Evolutionary conservation across 2,329 filamentous ascomycete genomes (phyloP), one percentile per base, ranked within the genome.

Genomic region (Eutypella sp.): DNA sequence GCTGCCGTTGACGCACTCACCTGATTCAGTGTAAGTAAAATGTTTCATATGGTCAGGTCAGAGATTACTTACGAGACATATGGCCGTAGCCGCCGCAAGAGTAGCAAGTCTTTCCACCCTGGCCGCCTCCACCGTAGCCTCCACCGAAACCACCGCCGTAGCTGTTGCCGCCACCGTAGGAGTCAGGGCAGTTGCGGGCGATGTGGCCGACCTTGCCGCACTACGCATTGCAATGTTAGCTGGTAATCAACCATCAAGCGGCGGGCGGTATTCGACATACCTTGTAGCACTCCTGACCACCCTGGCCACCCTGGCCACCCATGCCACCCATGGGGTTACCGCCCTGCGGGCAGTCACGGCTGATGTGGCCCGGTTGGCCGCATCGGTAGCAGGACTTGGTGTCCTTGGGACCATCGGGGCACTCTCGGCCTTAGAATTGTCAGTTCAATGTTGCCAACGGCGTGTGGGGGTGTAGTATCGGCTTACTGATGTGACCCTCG

Each of bases 141-240:
- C 69, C 68, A 52, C 63, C 65, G 53, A 68, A 68, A 43, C 69
- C 67, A 49, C 70, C 68, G 54, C 62, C 65, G 50, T 62, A 61
- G 54, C 75, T 79, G 60, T 78, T 70, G 52, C 64, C 67, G 49
- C 60, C 56, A 54, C 63, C 69, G 48, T 77, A 77, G 49, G 78
- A 78, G 72, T 88, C 81, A 62, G 80, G 76, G 82, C 88, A 93
- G 79, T 90, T 90, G 61, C 87, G 89, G 59, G 93, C 92, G 69
- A 97, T 96, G 79, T 97, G 93, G 50, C 93, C 93, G 57, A 90
- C 79, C 76, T 96, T 88, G 53, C 91, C 91, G 73, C 93, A 99
- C 85, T 84, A 8, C 42, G 55, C 45, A 50, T 48, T 37, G 16
- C 4, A 39, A 58, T 37, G 47, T 36, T 24, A 47, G 41, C n/a